Percentiles rank a stretch among this genome's conserved stretches.
These are phyloP conservation scores for Rubus parviflorus DNA, from an alignment of 306 rosid species.

Conservation along the genomic window DNA sequence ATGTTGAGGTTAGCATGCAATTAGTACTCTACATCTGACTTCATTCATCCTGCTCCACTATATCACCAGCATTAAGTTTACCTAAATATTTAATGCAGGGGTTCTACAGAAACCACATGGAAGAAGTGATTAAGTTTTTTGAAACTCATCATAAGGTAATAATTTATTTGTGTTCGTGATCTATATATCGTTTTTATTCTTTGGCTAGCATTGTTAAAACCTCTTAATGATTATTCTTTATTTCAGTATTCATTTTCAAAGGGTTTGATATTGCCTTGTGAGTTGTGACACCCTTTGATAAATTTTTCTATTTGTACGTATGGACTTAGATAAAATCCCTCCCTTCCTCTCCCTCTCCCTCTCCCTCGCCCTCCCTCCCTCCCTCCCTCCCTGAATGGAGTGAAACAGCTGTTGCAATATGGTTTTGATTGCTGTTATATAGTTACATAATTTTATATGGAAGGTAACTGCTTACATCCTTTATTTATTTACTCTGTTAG, in stretches of 20 bases:
- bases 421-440: background rate
- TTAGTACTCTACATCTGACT: conserved; percentile 17
- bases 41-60: conserved; percentile 11
- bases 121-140: conserved; percentile 95
- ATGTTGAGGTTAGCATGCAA: conserved; percentile 74
- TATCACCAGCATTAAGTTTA: conserved; percentile 19
- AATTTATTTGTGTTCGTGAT: background rate
- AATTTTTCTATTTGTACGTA: background rate
- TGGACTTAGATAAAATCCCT: background rate
- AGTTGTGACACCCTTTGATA: background rate
- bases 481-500: background rate
- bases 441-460: background rate
- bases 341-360: background rate
- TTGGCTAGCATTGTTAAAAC: background rate
- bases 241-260: background rate
- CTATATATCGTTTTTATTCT: background rate
- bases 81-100: conserved; percentile 62
- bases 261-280: background rate
- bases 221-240: background rate
- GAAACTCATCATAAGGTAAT: conserved; percentile 95
- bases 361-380: background rate
- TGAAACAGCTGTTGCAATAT: background rate
- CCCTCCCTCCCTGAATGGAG: too few relatives aligned
- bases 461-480: background rate
- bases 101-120: conserved; percentile 96